Base-by-base conservation (phyloP, 305 asterid species). In the Salvia sclarea region DNA sequence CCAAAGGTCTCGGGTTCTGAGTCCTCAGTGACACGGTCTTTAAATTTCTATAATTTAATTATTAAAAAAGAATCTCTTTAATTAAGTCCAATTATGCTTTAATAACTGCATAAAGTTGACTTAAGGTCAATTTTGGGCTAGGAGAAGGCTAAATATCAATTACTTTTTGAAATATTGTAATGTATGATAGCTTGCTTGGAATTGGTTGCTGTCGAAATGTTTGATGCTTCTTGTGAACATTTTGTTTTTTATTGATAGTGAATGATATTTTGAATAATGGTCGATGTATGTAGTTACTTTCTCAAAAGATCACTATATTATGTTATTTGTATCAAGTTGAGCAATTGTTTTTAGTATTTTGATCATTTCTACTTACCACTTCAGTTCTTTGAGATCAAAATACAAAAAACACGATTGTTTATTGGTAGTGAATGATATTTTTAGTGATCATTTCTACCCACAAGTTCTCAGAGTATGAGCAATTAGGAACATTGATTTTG, bases 41-140 rank as follows among this genome's bases (percentile, higher is more conserved):
- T n/a, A n/a, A n/a, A n/a, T n/a, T n/a, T n/a, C n/a, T n/a, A n/a
- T n/a, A n/a, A n/a, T n/a, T n/a, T n/a, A n/a, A n/a, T n/a, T n/a
- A n/a, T n/a, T n/a, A n/a, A n/a, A n/a, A n/a, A n/a, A n/a, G n/a
- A 9, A 9, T 11, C 4, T 9, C 13, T 8, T 2, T 17, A 48
- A 18, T 48, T 48, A 48, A 53, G n/a, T 25, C 20, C 25, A 53
- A 53, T 20, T 10, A 5, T 62, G 68, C 43, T 62, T n/a, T 14
- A 9, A 5, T 47, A 45, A 63, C 30, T 3, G 18, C 54, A 5
- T 21, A 17, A 18, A 16, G 48, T 40, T 61, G 75, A 70, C 57
- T 61, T 37, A 22, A 61, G 43, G 62, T 61, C 62, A 50, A 49
- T 37, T 69, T 37, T 37, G 43, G 64, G 18, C 25, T 17, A 61